Conservation (phyloP, 805 yeast species). For the Schwanniomyces pseudopolymorphus region DNA sequence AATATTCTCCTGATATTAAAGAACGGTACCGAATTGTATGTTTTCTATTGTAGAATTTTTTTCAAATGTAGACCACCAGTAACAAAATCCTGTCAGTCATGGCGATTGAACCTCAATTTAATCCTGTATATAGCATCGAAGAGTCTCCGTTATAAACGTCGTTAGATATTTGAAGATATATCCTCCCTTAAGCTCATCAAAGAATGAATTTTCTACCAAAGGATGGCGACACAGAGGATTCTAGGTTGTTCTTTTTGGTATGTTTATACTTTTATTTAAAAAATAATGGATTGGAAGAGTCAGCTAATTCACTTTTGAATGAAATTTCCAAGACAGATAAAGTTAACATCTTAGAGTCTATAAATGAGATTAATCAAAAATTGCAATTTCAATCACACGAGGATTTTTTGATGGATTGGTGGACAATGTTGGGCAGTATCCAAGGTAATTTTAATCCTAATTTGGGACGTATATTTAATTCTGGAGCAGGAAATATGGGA, state of each 20-base stretch:
- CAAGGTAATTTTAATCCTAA: conserved; percentile 43
- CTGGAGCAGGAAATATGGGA: neutral
- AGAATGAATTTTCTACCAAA: neutral
- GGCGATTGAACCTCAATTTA: neutral
- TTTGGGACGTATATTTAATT: conserved; percentile 20
- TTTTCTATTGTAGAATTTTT: too few species aligned
- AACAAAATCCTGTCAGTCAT: neutral
- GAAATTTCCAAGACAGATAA: conserved; percentile 19
- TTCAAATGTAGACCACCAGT: too few species aligned
- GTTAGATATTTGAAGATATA: neutral
- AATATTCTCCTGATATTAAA: too few species aligned
- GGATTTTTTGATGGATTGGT: conserved; percentile 56
- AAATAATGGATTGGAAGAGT: conserved; percentile 47
- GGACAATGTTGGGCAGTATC: conserved; percentile 51
- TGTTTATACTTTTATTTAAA: conserved; percentile 52
- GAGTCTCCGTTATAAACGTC: neutral
- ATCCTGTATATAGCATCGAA: neutral
- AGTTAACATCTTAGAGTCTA: neutral
- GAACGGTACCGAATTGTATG: too few species aligned
- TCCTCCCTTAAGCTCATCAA: neutral
- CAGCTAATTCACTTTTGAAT: conserved; percentile 47
- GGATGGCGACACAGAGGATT: conserved; percentile 23
- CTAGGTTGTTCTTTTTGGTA: conserved; percentile 50
- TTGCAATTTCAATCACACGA: conserved; percentile 33
- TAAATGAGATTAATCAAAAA: neutral